These are phyloP conservation scores for Pseudozyma sp. DNA, from an alignment of 1,284 basidiomycete species.

Conservation along the genomic window DNA sequence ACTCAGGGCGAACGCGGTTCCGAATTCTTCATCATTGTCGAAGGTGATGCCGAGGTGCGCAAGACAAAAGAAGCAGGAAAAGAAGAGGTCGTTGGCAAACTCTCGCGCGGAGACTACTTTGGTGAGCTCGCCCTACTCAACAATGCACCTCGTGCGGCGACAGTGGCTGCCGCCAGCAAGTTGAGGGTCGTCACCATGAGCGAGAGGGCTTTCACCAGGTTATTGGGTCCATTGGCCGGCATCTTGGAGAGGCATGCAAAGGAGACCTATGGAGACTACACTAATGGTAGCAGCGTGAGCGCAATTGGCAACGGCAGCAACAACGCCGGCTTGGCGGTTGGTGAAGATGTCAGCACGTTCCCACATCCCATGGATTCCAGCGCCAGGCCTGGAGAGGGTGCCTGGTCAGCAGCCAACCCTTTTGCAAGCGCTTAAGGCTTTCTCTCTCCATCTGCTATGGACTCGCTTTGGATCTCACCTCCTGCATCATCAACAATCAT, in stretches of 20 bases:
- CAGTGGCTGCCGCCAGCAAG: conserved; percentile 79
- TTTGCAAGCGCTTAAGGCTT: conserved; percentile 34
- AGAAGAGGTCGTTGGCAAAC: conserved; percentile 75
- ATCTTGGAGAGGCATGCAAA: conserved; percentile 85
- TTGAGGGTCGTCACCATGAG: conserved; percentile 84
- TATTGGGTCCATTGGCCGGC: conserved; percentile 88
- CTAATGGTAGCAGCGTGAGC: not conserved
- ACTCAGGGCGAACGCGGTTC: conserved; percentile 93
- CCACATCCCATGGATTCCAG: conserved; percentile 43
- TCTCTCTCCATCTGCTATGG: not conserved
- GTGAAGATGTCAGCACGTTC: conserved; percentile 2
- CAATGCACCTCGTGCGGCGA: conserved; percentile 88
- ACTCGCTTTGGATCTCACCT: no score
- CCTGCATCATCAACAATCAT: no score
- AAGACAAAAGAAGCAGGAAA: conserved; percentile 76
- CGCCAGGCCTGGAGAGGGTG: conserved; percentile 46
- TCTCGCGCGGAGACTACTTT: conserved; percentile 95
- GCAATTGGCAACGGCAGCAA: not conserved
- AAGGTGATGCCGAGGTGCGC: conserved; percentile 87
- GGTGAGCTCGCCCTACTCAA: conserved; percentile 89
- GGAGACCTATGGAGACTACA: conserved; percentile 61
- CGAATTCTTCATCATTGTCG: conserved; percentile 96
- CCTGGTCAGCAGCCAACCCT: conserved; percentile 41
- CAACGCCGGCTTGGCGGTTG: conserved; percentile 9
- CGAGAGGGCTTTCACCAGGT: conserved; percentile 90